Percentiles rank a stretch among this genome's conserved stretches.
Conservation (phyloP, 352 stramenopile genomes). For the Blastocystis sp. region DNA sequence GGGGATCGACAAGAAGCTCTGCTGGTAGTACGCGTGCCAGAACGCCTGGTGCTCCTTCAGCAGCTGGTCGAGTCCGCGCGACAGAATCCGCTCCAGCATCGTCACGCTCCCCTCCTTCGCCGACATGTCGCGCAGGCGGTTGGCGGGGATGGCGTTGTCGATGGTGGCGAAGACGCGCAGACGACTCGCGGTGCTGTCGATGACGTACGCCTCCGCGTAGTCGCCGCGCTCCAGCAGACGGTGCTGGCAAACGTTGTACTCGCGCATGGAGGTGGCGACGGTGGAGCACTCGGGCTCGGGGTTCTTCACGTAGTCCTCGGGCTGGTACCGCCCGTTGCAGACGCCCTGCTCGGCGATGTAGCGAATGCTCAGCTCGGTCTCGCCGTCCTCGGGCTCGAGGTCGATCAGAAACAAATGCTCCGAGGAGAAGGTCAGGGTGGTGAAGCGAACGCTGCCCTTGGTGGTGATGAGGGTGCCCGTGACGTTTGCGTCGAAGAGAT, state of each 20-base stretch:
- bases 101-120: background rate
- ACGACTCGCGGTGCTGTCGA: background rate
- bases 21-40: slow-evolving; percentile 39
- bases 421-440: slow-evolving; percentile 6
- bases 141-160: slow-evolving; percentile 34
- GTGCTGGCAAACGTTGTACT: slow-evolving; percentile 48
- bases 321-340: slow-evolving; percentile 37
- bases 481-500: slow-evolving; percentile 50
- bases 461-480: slow-evolving; percentile 35
- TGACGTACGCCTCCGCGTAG: slow-evolving; percentile 25
- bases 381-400: slow-evolving; percentile 5
- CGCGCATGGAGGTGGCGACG: background rate
- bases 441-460: slow-evolving; percentile 5
- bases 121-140: background rate
- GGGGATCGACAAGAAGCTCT: slow-evolving; percentile 42
- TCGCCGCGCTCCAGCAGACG: slow-evolving; percentile 35
- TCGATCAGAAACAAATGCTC: slow-evolving; percentile 54
- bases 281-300: slow-evolving; percentile 18
- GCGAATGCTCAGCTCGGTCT: background rate
- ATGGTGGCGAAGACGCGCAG: slow-evolving; percentile 19
- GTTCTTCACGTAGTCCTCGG: slow-evolving; percentile 64
- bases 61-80: background rate
- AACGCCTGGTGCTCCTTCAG: slow-evolving; percentile 44
- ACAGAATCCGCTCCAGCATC: slow-evolving; percentile 5
- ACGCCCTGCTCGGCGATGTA: slow-evolving; percentile 53